A percentile compares a stretch with the other conserved stretches of the same genome.
Evolutionary conservation across 495 filamentous ascomycete species (phyloP).

Genomic region (Talaromyces wortmannii): DNA sequence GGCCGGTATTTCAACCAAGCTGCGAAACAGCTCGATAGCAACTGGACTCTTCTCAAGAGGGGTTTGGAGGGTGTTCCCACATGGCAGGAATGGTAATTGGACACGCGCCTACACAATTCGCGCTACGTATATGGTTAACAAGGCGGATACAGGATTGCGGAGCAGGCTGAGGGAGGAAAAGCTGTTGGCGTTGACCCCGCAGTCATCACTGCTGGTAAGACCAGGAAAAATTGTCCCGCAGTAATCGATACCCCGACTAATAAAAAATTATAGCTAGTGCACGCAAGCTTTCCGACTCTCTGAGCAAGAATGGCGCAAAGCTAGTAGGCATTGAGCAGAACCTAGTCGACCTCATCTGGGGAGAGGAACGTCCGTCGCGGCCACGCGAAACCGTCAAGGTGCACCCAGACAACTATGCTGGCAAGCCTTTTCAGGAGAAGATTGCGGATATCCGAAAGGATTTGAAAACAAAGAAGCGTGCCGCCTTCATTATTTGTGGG

Average conservation of each 20-base stretch:
- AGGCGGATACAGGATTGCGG: conserved; percentile 50
- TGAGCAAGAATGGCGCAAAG: conserved; percentile 75
- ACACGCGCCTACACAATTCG: too few relatives aligned
- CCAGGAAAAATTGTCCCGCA: background rate
- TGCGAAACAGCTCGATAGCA: conserved; percentile 80
- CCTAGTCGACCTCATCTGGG: conserved; percentile 86
- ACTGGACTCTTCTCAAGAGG: conserved; percentile 90
- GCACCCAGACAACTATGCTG: conserved; percentile 65
- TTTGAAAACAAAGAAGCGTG: conserved; percentile 82
- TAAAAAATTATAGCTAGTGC: conserved; percentile 51
- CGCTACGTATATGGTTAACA: background rate
- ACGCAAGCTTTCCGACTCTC: conserved; percentile 77
- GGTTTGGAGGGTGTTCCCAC: conserved; percentile 90
- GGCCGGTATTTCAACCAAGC: conserved; percentile 99
- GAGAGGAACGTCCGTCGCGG: conserved; percentile 58
- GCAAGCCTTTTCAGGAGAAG: conserved; percentile 79
- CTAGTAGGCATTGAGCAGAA: conserved; percentile 71
- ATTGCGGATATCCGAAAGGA: conserved; percentile 84
- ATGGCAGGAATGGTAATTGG: conserved; percentile 86
- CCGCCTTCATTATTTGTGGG: conserved; percentile 80
- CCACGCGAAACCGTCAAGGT: conserved; percentile 72
- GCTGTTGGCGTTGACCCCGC: conserved; percentile 87
- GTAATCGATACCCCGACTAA: conserved; percentile 6
- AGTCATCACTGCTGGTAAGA: conserved; percentile 66
- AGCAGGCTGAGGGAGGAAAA: conserved; percentile 79